Evolutionary conservation across 2,329 filamentous ascomycete species (phyloP).

Genomic region (Aspergillus chevalieri): DNA sequence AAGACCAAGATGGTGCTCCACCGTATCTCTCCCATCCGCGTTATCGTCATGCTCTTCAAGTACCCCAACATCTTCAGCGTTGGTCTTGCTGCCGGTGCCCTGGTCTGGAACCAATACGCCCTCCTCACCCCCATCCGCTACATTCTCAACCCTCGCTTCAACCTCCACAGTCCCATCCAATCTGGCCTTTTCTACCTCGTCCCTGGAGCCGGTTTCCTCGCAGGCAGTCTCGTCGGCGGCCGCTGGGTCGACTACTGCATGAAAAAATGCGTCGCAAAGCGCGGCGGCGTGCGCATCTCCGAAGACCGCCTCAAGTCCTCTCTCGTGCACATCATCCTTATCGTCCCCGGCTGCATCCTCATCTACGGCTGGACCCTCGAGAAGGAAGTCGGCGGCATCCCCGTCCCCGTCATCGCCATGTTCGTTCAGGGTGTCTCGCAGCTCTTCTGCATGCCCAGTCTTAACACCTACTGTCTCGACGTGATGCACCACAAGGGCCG

Average conservation of each 20-base stretch:
- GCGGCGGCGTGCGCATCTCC: conserved; percentile 53
- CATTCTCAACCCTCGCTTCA: conserved; percentile 67
- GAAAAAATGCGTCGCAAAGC: conserved; percentile 57
- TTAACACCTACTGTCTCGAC: conserved; percentile 78
- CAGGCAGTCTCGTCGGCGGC: conserved; percentile 66
- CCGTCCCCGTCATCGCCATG: conserved; percentile 62
- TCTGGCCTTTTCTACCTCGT: conserved; percentile 69
- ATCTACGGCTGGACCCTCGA: conserved; percentile 63
- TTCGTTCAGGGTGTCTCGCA: conserved; percentile 70
- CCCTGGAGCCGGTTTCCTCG: conserved; percentile 63
- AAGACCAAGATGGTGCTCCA: conserved; percentile 52
- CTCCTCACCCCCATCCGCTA: conserved; percentile 65
- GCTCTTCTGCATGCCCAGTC: conserved; percentile 66
- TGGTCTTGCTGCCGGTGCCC: conserved; percentile 53
- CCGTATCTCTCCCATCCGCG: conserved; percentile 61
- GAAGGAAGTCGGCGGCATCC: conserved; percentile 49
- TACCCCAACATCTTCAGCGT: conserved; percentile 64
- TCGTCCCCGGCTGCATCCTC: conserved; percentile 59
- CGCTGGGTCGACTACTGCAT: conserved; percentile 64
- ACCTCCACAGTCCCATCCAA: conserved; percentile 60
- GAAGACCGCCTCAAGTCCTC: conserved; percentile 62
- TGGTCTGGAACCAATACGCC: conserved; percentile 72
- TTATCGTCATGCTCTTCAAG: conserved; percentile 56
- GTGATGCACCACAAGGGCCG: conserved; percentile 61
- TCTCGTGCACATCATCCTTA: conserved; percentile 51